Percentiles rank a stretch among this genome's conserved stretches.
Evolutionary conservation across 164 flowering plant species (phyloP).

Genomic region (Annona squamosa): DNA sequence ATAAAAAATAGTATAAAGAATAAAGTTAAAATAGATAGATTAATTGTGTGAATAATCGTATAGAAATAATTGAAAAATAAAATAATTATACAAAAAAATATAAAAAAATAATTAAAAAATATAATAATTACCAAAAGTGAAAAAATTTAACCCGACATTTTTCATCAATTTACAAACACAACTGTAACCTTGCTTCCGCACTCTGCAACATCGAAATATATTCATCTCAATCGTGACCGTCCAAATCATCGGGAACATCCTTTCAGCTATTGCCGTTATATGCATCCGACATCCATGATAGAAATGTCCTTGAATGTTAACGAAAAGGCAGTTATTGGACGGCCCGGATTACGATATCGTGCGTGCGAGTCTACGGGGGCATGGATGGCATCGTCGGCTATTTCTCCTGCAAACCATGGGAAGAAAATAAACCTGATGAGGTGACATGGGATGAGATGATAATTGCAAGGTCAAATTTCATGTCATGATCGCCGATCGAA

Average conservation of each 20-base stretch:
- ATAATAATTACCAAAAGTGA: too few relatives aligned
- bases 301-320: not conserved
- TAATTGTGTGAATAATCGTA: too few relatives aligned
- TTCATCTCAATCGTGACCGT: not conserved
- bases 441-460: not conserved
- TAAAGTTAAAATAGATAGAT: too few relatives aligned
- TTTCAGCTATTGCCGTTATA: too few relatives aligned
- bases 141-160: too few relatives aligned
- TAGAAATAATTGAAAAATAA: too few relatives aligned
- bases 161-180: too few relatives aligned
- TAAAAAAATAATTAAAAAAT: too few relatives aligned
- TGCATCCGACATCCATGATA: not conserved
- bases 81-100: too few relatives aligned
- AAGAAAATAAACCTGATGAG: not conserved
- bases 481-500: constrained; percentile 3
- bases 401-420: not conserved
- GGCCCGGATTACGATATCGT: not conserved
- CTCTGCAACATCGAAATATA: not conserved
- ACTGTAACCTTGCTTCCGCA: too few relatives aligned
- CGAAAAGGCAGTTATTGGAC: not conserved
- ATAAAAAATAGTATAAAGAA: too few relatives aligned
- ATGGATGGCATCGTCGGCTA: not conserved
- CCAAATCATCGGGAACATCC: not conserved
- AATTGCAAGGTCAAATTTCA: constrained; percentile 11
- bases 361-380: not conserved